Percentiles rank a stretch among this genome's conserved stretches.
Evolutionary conservation across 1,284 basidiomycete species (phyloP).

Genomic region (Cryptococcus hybrid): DNA sequence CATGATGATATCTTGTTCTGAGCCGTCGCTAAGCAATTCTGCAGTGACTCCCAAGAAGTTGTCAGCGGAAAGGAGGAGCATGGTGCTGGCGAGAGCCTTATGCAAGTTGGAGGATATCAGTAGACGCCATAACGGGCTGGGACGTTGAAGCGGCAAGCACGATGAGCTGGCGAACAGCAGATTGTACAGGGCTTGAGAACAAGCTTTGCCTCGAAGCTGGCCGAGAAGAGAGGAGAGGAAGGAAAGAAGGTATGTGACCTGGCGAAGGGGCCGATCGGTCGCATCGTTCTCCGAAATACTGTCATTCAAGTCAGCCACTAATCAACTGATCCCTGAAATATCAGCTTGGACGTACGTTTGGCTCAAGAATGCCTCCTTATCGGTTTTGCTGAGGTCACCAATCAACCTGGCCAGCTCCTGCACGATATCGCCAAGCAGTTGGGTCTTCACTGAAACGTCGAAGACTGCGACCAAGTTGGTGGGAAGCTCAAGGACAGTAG

Average conservation of each 20-base stretch:
- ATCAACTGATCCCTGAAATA: neutral
- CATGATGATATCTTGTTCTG: constrained; percentile 29
- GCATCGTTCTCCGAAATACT: constrained; percentile 23
- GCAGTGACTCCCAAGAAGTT: constrained; percentile 55
- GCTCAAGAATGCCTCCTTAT: constrained; percentile 44
- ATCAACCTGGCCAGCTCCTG: constrained; percentile 64
- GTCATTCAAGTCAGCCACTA: neutral
- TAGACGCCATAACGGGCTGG: constrained; percentile 13
- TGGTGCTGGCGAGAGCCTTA: constrained; percentile 40
- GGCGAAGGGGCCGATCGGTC: constrained; percentile 33
- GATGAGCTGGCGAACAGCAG: constrained; percentile 39
- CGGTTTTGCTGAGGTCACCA: constrained; percentile 44
- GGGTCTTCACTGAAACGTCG: constrained; percentile 61
- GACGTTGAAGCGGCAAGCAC: constrained; percentile 21
- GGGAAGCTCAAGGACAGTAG: constrained; percentile 59
- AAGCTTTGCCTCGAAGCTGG: constrained; percentile 32
- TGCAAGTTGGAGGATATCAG: constrained; percentile 24
- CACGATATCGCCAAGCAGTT: constrained; percentile 65
- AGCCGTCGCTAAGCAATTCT: constrained; percentile 33
- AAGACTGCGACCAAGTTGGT: constrained; percentile 63
- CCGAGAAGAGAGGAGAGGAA: constrained; percentile 55
- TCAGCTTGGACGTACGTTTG: constrained; percentile 17
- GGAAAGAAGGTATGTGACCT: constrained; percentile 64
- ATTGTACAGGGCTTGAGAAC: constrained; percentile 30
- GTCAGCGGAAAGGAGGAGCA: constrained; percentile 56